Evolutionary conservation across 805 yeast genomes (phyloP).

Genomic region (Pichia californica): DNA sequence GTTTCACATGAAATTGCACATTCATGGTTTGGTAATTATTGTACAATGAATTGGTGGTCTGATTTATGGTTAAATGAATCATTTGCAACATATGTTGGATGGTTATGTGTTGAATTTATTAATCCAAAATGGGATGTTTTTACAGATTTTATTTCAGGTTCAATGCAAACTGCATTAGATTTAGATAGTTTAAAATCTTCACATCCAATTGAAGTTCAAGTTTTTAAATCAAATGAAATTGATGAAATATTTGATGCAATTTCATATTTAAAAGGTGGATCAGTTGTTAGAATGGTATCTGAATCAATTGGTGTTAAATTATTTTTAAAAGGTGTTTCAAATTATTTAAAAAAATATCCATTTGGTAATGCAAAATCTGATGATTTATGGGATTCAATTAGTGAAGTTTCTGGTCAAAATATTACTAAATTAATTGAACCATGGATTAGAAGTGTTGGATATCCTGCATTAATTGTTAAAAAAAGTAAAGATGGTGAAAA

Average conservation of each 20-base stretch:
- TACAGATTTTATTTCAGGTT: constrained; percentile 44
- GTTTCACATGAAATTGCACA: constrained; percentile 85
- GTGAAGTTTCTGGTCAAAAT: constrained; percentile 57
- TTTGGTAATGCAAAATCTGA: constrained; percentile 68
- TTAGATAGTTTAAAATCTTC: constrained; percentile 56
- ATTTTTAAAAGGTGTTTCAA: constrained; percentile 68
- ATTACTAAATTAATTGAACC: constrained; percentile 53
- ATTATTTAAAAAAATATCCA: constrained; percentile 55
- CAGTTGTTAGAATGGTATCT: constrained; percentile 71
- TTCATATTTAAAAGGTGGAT: constrained; percentile 77
- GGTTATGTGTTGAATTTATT: constrained; percentile 58
- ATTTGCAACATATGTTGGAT: constrained; percentile 83
- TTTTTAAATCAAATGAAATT: constrained; percentile 70
- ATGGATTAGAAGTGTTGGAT: constrained; percentile 74
- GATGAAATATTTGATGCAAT: constrained; percentile 79
- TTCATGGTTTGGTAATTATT: constrained; percentile 88
- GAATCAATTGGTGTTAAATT: constrained; percentile 60
- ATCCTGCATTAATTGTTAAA: constrained; percentile 55
- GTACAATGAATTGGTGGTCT: constrained; percentile 93
- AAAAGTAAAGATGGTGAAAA: constrained; percentile 25
- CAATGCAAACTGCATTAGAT: constrained; percentile 44
- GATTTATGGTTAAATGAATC: constrained; percentile 88
- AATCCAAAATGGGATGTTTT: constrained; percentile 81
- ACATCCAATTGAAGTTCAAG: constrained; percentile 80
- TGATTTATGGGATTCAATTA: constrained; percentile 65